These are phyloP conservation scores for Xylaria sp. DNA, from an alignment of 2,329 filamentous ascomycete species.

Conservation along the genomic window DNA sequence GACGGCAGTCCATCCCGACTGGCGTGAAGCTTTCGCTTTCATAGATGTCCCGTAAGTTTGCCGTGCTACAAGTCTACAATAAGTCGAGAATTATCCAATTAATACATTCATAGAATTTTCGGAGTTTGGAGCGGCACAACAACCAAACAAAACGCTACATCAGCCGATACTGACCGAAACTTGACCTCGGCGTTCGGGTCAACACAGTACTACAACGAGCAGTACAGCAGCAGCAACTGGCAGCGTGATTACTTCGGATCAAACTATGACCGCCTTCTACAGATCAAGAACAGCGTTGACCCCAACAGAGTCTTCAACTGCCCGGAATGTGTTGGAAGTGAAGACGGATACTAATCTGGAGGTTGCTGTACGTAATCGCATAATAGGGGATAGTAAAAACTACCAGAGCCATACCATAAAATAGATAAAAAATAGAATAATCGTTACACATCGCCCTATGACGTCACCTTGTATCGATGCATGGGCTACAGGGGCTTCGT, in stretches of 20 bases:
- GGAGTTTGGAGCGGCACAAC: not conserved
- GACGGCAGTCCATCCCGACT: not conserved
- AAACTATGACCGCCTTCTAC: conserved; percentile 18
- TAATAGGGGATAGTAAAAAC: not conserved
- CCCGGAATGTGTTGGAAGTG: conserved; percentile 24
- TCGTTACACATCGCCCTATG: too few relatives aligned
- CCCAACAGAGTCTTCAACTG: conserved; percentile 20
- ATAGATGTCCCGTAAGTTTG: not conserved
- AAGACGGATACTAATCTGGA: conserved; percentile 14
- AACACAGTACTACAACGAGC: conserved; percentile 21
- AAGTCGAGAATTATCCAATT: not conserved
- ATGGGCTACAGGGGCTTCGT: too few relatives aligned
- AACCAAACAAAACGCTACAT: not conserved
- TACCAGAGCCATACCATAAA: too few relatives aligned
- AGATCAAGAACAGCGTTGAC: conserved; percentile 27
- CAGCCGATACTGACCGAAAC: not conserved
- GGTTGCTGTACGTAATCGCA: not conserved
- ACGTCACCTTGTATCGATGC: too few relatives aligned
- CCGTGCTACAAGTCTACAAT: not conserved
- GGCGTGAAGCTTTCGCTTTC: not conserved
- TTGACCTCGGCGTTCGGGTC: not conserved
- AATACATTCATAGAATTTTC: not conserved
- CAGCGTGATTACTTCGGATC: conserved; percentile 19
- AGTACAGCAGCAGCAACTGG: conserved; percentile 15
- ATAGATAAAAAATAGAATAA: too few relatives aligned